Percentiles rank a stretch among this genome's conserved stretches.
Evolutionary conservation across 2,329 filamentous ascomycete species (phyloP).

Genomic region (Aspergillus quadrilineatus): DNA sequence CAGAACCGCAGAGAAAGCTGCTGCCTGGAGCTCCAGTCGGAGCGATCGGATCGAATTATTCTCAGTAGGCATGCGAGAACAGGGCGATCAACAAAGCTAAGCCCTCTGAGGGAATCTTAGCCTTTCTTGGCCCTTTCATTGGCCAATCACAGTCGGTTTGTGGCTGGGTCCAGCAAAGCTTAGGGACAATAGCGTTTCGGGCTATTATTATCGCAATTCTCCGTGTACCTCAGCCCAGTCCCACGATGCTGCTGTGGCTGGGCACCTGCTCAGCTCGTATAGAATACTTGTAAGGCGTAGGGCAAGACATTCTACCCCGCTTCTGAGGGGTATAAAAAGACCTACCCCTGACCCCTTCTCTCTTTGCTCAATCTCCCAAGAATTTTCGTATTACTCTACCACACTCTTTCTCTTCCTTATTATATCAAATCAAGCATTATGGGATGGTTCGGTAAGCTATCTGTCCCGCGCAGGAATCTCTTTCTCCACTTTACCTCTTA

Average conservation of each 20-base stretch:
- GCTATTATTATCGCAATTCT: neutral
- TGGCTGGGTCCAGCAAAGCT: neutral
- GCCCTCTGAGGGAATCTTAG: neutral
- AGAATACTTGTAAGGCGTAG: neutral
- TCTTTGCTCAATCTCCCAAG: neutral
- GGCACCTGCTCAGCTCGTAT: neutral
- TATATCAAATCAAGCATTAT: slow-evolving; percentile 10
- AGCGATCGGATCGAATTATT: neutral
- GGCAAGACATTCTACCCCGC: neutral
- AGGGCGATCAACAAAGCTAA: neutral
- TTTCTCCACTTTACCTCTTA: no score
- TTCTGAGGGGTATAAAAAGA: neutral
- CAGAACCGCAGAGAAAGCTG: neutral
- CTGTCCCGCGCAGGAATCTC: no score
- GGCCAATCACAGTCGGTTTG: neutral
- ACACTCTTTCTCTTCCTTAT: neutral
- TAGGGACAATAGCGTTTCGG: neutral
- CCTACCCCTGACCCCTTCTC: neutral
- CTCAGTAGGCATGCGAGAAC: neutral
- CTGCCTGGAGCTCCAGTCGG: neutral
- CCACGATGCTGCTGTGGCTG: neutral
- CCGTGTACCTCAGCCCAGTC: no score
- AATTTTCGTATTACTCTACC: neutral
- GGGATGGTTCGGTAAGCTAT: slow-evolving; percentile 19
- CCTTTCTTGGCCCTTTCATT: neutral